phyloP scores from a whole-genome alignment of 2,329 filamentous ascomycete species.

The Stenocarpella maydis region DNA sequence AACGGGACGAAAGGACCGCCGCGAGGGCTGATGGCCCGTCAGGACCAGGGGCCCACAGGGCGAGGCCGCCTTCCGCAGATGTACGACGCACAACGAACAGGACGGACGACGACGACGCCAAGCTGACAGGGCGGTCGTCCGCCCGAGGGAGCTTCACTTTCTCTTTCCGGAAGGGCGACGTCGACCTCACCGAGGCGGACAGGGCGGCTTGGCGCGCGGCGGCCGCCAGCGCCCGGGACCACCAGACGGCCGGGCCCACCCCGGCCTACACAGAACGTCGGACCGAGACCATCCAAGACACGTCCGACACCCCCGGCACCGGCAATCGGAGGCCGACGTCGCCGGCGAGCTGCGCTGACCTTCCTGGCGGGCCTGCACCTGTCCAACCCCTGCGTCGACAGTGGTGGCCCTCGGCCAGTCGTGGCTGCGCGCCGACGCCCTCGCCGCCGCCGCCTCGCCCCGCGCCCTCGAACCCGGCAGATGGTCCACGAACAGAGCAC shows the following conservation, averaged over 20 bases:
- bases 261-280: conserved; percentile 54
- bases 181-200: conserved; percentile 46
- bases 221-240: not conserved
- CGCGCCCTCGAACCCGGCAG: conserved; percentile 59
- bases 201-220: not conserved
- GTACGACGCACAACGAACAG: conserved; percentile 40
- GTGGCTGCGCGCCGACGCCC: conserved; percentile 62
- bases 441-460: conserved; percentile 58
- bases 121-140: conserved; percentile 42
- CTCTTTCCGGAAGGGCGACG: conserved; percentile 55
- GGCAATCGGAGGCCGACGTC: conserved; percentile 51
- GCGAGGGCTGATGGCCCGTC: conserved; percentile 60
- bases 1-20: conserved; percentile 48
- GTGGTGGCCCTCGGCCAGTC: too few relatives aligned
- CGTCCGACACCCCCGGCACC: conserved; percentile 44
- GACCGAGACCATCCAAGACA: conserved; percentile 54
- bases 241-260: too few relatives aligned
- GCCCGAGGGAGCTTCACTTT: conserved; percentile 55
- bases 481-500: conserved; percentile 60
- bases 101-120: conserved; percentile 42
- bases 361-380: conserved; percentile 66
- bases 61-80: conserved; percentile 51
- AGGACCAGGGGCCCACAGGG: conserved; percentile 61
- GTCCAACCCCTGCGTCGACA: conserved; percentile 67
- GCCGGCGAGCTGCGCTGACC: conserved; percentile 66